Percentiles rank a stretch among this genome's conserved stretches.
Evolutionary conservation across 2,329 filamentous ascomycete species (phyloP).

Genomic region (Capronia coronata): DNA sequence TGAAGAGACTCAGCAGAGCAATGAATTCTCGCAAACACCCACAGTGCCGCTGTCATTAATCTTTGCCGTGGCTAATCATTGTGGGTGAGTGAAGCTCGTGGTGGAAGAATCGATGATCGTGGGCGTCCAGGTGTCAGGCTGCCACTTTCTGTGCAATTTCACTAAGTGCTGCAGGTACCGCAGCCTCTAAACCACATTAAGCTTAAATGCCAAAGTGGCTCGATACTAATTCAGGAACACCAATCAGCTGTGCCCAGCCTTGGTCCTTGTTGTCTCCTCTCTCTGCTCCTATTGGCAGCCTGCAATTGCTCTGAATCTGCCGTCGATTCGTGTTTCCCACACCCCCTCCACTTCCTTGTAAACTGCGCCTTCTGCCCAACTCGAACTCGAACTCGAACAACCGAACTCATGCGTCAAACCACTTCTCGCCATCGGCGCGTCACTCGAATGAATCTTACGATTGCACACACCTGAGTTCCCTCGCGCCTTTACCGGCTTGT

Average conservation of each 20-base stretch:
- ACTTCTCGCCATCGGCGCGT: slow-evolving; percentile 15
- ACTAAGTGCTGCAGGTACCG: slow-evolving; percentile 18
- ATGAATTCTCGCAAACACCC: no score
- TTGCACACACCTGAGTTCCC: slow-evolving; percentile 1
- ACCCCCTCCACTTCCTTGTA: not conserved
- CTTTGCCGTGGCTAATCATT: no score
- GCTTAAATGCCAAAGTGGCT: slow-evolving; percentile 10
- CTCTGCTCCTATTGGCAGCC: not conserved
- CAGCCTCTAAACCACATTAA: slow-evolving; percentile 11
- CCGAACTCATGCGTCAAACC: not conserved
- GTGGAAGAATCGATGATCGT: not conserved
- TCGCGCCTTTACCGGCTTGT: slow-evolving; percentile 3
- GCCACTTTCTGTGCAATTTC: slow-evolving; percentile 14
- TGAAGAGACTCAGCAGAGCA: no score
- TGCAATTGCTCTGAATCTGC: not conserved
- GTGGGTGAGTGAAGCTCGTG: not conserved
- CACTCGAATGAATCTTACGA: not conserved
- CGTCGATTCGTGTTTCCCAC: not conserved
- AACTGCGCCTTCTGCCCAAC: no score
- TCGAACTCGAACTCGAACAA: no score
- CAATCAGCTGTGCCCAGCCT: slow-evolving; percentile 14
- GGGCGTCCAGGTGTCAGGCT: not conserved
- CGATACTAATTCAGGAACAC: slow-evolving; percentile 24
- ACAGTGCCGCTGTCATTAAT: no score
- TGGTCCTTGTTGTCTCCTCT: not conserved